Evolutionary conservation across 1,284 basidiomycete genomes (phyloP).

Genomic region (Clitocybe nebularis): DNA sequence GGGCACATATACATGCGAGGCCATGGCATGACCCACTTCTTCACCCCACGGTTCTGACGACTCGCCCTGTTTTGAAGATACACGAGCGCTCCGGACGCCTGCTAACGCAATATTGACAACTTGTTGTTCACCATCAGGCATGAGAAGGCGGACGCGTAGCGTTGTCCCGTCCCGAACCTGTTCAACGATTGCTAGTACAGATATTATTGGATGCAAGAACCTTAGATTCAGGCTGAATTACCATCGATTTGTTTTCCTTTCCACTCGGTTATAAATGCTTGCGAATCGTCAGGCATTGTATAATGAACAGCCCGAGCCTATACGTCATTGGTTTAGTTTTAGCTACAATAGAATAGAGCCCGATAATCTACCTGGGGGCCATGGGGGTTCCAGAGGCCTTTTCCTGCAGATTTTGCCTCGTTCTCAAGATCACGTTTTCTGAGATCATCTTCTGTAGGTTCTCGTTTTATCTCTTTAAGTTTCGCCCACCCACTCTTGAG

Average conservation of each 20-base stretch:
- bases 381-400: constrained; percentile 87
- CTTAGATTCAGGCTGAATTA: no score
- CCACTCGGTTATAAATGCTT: constrained; percentile 87
- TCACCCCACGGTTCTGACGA: constrained; percentile 79
- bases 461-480: constrained; percentile 82
- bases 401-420: constrained; percentile 74
- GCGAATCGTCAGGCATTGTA: constrained; percentile 88
- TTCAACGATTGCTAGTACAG: constrained; percentile 91
- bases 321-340: constrained; percentile 7
- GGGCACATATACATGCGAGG: constrained; percentile 12
- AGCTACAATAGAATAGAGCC: neutral
- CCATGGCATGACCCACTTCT: constrained; percentile 52
- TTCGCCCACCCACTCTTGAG: constrained; percentile 89
- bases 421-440: constrained; percentile 72
- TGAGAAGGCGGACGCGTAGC: constrained; percentile 81
- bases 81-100: constrained; percentile 80
- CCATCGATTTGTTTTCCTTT: constrained; percentile 89
- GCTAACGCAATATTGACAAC: constrained; percentile 82
- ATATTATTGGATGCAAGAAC: no score
- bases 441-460: constrained; percentile 74
- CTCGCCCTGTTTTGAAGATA: constrained; percentile 71
- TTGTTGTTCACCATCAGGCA: constrained; percentile 88
- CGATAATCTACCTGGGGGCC: constrained; percentile 60
- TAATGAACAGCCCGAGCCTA: constrained; percentile 77
- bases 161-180: constrained; percentile 93